Conservation (phyloP, 108 stramenopile genomes). For the Epithemia pelagica region DNA sequence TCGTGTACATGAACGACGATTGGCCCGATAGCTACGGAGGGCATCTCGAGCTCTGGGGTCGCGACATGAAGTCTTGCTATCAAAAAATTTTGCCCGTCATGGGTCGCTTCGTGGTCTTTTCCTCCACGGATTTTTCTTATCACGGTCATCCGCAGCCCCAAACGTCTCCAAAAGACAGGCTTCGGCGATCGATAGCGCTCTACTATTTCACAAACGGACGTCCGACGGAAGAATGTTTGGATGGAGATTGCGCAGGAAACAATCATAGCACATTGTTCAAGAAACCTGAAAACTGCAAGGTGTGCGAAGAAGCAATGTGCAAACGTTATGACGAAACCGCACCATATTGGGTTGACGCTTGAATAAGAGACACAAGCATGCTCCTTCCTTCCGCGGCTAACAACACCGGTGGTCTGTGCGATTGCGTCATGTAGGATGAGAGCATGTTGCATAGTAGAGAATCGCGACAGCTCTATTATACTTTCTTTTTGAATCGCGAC, state of each 20-base stretch:
- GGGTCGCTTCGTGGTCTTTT: constrained; percentile 32
- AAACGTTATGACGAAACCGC: constrained; percentile 1
- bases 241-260: constrained; percentile 10
- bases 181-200: constrained; percentile 23
- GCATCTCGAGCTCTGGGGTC: constrained; percentile 32
- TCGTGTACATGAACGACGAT: constrained; percentile 31
- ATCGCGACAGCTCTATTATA: no score
- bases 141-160: constrained; percentile 37
- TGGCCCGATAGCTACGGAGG: constrained; percentile 32
- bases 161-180: constrained; percentile 9
- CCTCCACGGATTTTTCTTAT: constrained; percentile 33
- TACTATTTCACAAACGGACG: constrained; percentile 36
- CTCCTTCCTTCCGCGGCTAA: no score
- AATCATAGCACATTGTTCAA: constrained; percentile 14
- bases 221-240: constrained; percentile 18
- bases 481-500: no score
- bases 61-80: constrained; percentile 21
- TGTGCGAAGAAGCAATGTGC: constrained; percentile 11
- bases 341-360: neutral
- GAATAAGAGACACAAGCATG: no score
- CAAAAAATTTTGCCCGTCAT: constrained; percentile 17
- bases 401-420: no score
- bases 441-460: no score
- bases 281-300: constrained; percentile 4
- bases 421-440: no score